Evolutionary conservation across 73 alveolate species (phyloP).

Genomic region (Paramecium biaurelia): DNA sequence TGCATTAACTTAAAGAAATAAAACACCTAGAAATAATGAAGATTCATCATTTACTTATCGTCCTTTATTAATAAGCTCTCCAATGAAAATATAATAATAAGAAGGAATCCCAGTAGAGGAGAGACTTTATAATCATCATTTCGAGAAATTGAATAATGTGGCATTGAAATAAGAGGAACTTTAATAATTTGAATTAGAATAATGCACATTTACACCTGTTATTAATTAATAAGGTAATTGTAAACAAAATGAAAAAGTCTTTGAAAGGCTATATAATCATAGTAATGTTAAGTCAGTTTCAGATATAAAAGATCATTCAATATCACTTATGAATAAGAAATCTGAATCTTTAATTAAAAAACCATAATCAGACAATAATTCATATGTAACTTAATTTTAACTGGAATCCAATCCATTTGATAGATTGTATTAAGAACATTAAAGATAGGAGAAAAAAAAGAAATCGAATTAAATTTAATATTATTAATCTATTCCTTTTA

Average conservation of each 20-base stretch:
- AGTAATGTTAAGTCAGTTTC: not conserved
- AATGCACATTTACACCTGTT: constrained; percentile 10
- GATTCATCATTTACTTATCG: not conserved
- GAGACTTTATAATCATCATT: not conserved
- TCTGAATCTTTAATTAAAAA: not conserved
- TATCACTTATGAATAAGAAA: not conserved
- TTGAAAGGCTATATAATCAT: constrained; percentile 11
- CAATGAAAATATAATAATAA: not conserved
- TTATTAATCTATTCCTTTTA: not conserved
- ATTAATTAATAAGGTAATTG: not conserved
- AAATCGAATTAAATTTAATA: not conserved
- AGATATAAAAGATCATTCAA: not conserved
- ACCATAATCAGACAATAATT: not conserved
- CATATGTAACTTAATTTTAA: not conserved
- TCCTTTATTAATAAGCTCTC: not conserved
- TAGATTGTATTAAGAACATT: constrained; percentile 4
- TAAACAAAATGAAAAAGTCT: not conserved
- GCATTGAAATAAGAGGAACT: not conserved
- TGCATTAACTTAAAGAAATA: not conserved
- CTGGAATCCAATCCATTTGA: not conserved
- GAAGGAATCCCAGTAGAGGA: not conserved
- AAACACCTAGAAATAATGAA: not conserved
- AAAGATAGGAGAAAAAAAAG: not conserved
- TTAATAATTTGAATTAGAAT: not conserved
- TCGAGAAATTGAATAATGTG: not conserved